These are phyloP conservation scores for Phaseolus coccineus DNA, from an alignment of 331 rosid species.

Conservation along the genomic window DNA sequence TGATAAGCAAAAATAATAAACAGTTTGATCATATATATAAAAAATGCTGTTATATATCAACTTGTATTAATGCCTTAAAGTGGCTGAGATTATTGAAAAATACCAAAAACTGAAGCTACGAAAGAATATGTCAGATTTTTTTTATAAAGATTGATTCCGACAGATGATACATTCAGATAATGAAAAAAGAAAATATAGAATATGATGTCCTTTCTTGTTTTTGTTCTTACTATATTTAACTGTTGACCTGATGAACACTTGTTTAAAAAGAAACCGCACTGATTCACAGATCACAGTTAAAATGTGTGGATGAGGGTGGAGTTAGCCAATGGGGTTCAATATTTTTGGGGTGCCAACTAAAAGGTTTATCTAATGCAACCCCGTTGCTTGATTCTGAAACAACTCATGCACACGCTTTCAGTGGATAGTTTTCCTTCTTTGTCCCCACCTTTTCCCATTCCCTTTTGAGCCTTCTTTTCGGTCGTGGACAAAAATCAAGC, in stretches of 20 bases:
- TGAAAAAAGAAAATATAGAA: neutral
- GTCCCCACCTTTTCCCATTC: neutral
- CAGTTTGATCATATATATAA: neutral
- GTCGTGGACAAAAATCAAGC: constrained; percentile 5
- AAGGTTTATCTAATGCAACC: constrained; percentile 22
- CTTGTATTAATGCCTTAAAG: no score
- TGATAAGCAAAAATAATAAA: neutral
- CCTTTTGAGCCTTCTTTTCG: neutral
- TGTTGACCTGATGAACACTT: constrained; percentile 31
- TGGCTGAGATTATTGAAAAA: no score
- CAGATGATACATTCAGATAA: no score
- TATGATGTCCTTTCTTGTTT: neutral
- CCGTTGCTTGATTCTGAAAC: constrained; percentile 38
- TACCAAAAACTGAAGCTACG: no score
- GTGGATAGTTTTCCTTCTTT: neutral
- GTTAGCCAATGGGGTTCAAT: constrained; percentile 37
- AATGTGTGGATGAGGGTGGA: constrained; percentile 28
- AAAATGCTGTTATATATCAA: no score
- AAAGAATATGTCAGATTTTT: no score
- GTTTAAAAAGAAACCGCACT: constrained; percentile 38
- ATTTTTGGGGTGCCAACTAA: constrained; percentile 44
- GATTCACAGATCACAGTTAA: constrained; percentile 19
- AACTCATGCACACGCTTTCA: constrained; percentile 41
- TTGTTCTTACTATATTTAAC: neutral
- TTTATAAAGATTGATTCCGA: no score